Percentiles rank a stretch among this genome's conserved stretches.
Evolutionary conservation across 1,139 yeast genomes (phyloP).

Genomic region (Nematodospora anomalae): DNA sequence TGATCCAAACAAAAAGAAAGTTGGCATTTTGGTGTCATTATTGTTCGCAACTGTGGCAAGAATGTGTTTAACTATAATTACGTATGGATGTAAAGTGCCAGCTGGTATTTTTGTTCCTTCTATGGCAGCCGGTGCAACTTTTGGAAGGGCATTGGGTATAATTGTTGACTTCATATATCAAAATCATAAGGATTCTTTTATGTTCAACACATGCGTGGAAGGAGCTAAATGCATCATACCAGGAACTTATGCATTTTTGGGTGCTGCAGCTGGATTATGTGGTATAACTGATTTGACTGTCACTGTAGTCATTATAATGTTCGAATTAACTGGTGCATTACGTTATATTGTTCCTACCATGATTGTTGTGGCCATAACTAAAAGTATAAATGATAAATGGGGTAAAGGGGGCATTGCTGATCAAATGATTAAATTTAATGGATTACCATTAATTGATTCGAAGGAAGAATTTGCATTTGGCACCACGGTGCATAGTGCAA

Average conservation of each 20-base stretch:
- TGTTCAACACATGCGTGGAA: constrained; percentile 50
- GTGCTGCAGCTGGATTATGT: constrained; percentile 93
- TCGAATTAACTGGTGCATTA: constrained; percentile 92
- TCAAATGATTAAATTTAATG: constrained; percentile 87
- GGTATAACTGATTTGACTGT: constrained; percentile 93
- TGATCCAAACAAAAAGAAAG: constrained; percentile 38
- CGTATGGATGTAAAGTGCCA: constrained; percentile 92
- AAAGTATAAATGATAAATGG: constrained; percentile 69
- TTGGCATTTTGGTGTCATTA: constrained; percentile 48
- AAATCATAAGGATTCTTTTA: constrained; percentile 34
- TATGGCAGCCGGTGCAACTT: constrained; percentile 94
- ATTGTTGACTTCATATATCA: constrained; percentile 59
- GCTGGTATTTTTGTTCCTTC: constrained; percentile 97
- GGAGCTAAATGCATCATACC: constrained; percentile 70
- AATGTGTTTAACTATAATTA: constrained; percentile 68
- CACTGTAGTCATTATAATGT: constrained; percentile 92
- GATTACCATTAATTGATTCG: constrained; percentile 80
- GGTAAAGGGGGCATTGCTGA: constrained; percentile 92
- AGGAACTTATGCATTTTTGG: constrained; percentile 94
- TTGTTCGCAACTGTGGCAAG: constrained; percentile 72
- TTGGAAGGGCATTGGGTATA: constrained; percentile 83
- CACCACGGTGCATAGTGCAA: constrained; percentile 59
- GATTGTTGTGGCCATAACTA: constrained; percentile 94
- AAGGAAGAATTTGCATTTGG: constrained; percentile 65
- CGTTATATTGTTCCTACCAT: constrained; percentile 89